These are phyloP conservation scores for Trapa bicornis DNA, from an alignment of 345 rosid species.

Conservation along the genomic window DNA sequence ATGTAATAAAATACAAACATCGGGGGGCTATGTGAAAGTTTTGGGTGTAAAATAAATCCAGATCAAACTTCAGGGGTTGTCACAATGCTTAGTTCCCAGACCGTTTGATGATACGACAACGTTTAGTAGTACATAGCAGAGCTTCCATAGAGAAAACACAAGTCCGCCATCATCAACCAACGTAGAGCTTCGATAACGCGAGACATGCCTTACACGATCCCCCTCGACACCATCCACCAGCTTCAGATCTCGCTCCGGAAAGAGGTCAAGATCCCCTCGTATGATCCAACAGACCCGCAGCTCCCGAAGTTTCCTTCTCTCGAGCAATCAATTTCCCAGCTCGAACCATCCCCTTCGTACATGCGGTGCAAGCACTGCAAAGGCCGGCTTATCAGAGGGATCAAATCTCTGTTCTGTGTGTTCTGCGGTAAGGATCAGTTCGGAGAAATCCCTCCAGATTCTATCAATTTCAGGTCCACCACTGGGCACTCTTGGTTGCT, in stretches of 20 bases:
- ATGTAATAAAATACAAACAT: background rate
- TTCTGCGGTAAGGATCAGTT: slow-evolving; percentile 55
- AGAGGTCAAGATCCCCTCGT: slow-evolving; percentile 42
- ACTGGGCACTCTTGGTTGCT: slow-evolving; percentile 58
- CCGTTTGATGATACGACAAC: too few relatives aligned
- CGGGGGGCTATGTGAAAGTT: background rate
- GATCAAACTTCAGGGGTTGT: background rate
- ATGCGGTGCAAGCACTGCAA: slow-evolving; percentile 65
- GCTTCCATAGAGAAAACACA: background rate
- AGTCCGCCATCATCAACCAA: background rate
- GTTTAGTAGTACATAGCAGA: background rate
- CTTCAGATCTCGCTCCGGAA: slow-evolving; percentile 54
- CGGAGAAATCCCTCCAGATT: slow-evolving; percentile 37
- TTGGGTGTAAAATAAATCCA: background rate
- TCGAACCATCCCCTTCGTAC: slow-evolving; percentile 49
- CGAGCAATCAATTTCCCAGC: slow-evolving; percentile 31
- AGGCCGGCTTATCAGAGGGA: slow-evolving; percentile 50
- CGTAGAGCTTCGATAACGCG: background rate
- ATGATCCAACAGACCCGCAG: slow-evolving; percentile 33
- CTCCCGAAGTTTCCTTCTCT: slow-evolving; percentile 27
- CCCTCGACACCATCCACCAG: slow-evolving; percentile 39
- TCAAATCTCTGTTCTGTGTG: slow-evolving; percentile 51
- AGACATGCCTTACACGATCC: slow-evolving; percentile 48
- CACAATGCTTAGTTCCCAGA: too few relatives aligned
- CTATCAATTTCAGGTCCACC: slow-evolving; percentile 54